Evolutionary conservation across 1,284 basidiomycete species (phyloP).

Genomic region (Boletus nobilissimus): DNA sequence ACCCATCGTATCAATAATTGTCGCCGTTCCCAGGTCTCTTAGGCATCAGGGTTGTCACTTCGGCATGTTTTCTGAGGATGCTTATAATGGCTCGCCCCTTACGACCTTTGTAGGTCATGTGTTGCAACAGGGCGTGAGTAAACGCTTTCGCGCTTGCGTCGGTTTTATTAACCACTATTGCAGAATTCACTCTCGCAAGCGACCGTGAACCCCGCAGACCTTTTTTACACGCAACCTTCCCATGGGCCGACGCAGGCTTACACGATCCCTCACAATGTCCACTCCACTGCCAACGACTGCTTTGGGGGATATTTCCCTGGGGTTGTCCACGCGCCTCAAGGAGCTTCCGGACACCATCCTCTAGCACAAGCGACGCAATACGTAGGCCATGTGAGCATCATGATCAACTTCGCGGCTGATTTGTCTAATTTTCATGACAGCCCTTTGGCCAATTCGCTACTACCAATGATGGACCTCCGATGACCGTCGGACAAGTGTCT

Average conservation of each 20-base stretch:
- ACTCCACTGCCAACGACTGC: not conserved
- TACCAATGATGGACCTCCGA: no score
- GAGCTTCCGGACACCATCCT: not conserved
- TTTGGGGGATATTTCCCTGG: not conserved
- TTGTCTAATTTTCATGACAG: not conserved
- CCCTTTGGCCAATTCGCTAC: not conserved
- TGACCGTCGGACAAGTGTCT: not conserved
- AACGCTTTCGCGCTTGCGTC: not conserved
- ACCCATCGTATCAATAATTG: not conserved
- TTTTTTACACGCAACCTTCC: not conserved
- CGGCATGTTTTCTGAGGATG: slow-evolving; percentile 21
- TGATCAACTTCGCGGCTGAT: not conserved
- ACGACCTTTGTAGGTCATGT: not conserved
- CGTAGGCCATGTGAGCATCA: slow-evolving; percentile 20
- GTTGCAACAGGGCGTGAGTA: slow-evolving; percentile 27
- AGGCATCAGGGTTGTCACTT: not conserved
- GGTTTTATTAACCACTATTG: not conserved
- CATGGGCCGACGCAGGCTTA: not conserved
- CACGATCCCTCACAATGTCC: not conserved
- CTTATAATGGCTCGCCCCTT: not conserved
- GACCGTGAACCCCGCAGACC: slow-evolving; percentile 14
- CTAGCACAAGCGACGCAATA: not conserved
- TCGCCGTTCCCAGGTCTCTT: no score
- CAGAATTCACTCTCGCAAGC: slow-evolving; percentile 5
- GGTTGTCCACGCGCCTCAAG: not conserved